phyloP scores from a whole-genome alignment of 108 stramenopile genomes.

The Skeletonema menzelii region DNA sequence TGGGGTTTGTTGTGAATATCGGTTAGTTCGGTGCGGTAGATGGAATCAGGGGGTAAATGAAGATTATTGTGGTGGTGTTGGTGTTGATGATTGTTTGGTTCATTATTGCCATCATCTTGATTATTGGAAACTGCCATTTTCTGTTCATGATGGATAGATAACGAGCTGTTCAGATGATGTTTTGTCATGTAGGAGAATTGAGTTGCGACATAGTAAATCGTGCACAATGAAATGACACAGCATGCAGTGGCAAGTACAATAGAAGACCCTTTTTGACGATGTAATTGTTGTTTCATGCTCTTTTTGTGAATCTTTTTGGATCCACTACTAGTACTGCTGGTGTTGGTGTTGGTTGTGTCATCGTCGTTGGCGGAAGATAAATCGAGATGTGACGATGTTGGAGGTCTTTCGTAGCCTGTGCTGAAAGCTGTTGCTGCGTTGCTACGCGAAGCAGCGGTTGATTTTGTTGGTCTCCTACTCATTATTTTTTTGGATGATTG shows the following conservation, averaged over 20 bases:
- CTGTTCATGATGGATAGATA: not conserved
- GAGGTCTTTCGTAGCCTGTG: not conserved
- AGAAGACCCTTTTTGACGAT: not conserved
- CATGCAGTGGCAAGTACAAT: not conserved
- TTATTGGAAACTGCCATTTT: not conserved
- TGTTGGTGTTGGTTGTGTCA: not conserved
- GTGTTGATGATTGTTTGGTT: not conserved
- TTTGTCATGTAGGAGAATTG: not conserved
- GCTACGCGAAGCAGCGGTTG: not conserved
- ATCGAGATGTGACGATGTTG: not conserved
- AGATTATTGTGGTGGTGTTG: not conserved
- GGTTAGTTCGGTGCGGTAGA: slow-evolving; percentile 53
- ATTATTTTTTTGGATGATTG: not conserved
- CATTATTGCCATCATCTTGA: not conserved
- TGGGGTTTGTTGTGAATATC: slow-evolving; percentile 56
- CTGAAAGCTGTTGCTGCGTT: not conserved
- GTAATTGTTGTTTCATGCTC: not conserved
- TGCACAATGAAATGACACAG: not conserved
- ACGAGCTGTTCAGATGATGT: not conserved
- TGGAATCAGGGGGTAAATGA: slow-evolving; percentile 62
- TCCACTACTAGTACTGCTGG: too few species aligned
- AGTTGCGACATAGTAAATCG: not conserved
- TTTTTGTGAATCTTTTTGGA: not conserved
- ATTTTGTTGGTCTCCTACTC: not conserved
- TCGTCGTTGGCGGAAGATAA: not conserved